Conservation (phyloP, 140 eudicot species). For the Eryngium alpinum region DNA sequence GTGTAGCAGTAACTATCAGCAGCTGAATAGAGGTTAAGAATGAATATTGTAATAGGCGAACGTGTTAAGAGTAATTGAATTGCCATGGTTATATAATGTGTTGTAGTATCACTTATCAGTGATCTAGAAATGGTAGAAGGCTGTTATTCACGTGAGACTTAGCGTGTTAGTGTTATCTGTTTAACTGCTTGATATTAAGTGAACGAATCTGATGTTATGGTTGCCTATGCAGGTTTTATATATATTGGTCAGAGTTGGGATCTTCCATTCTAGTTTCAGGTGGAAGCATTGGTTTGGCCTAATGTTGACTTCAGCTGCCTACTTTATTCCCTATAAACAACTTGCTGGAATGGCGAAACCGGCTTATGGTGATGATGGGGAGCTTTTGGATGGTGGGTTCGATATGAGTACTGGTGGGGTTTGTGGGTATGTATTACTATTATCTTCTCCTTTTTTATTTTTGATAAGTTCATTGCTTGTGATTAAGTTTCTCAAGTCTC, state of each 20-base stretch:
- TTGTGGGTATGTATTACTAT: slow-evolving; percentile 60
- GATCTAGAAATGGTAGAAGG: neutral
- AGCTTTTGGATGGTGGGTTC: slow-evolving; percentile 88
- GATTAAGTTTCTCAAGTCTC: too few species aligned
- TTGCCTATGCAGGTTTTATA: slow-evolving; percentile 44
- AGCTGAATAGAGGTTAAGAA: neutral
- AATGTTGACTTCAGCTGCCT: slow-evolving; percentile 63
- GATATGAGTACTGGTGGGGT: slow-evolving; percentile 97
- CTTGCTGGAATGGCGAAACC: slow-evolving; percentile 77
- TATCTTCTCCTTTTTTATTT: neutral
- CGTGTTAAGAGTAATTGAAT: neutral
- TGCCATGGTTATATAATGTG: neutral
- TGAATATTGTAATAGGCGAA: neutral
- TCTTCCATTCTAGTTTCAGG: slow-evolving; percentile 58
- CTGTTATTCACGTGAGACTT: too few species aligned
- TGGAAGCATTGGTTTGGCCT: slow-evolving; percentile 82
- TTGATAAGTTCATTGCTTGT: neutral
- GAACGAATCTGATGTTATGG: neutral
- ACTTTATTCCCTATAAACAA: slow-evolving; percentile 67
- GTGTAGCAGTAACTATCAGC: too few species aligned
- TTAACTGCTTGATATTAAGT: neutral
- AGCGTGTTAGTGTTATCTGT: too few species aligned
- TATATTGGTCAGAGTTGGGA: slow-evolving; percentile 57
- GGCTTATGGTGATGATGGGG: slow-evolving; percentile 61
- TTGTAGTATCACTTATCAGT: neutral